Evolutionary conservation across 208 protist species (phyloP).

Genomic region (Trypanosoma vivax): DNA sequence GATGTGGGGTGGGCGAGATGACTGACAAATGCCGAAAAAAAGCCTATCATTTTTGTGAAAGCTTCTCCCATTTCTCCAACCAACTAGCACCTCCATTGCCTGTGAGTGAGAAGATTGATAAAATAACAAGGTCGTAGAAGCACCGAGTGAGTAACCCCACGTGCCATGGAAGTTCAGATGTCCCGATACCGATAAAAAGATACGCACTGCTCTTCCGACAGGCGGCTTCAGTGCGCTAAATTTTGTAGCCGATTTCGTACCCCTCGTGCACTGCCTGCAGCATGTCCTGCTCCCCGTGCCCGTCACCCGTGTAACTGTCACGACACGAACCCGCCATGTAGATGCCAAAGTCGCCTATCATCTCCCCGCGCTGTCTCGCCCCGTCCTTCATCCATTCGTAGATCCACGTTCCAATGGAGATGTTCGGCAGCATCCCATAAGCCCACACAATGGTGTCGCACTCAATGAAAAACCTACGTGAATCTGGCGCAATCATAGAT

Average conservation of each 20-base stretch:
- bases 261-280: conserved; percentile 76
- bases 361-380: conserved; percentile 62
- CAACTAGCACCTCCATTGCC: too few relatives aligned
- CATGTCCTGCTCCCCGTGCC: conserved; percentile 81
- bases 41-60: too few relatives aligned
- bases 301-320: conserved; percentile 65
- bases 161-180: too few relatives aligned
- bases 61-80: too few relatives aligned
- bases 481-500: conserved; percentile 44
- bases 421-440: conserved; percentile 76
- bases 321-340: conserved; percentile 73
- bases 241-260: conserved; percentile 80
- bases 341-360: conserved; percentile 70
- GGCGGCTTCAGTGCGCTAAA: too few relatives aligned
- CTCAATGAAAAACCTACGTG: conserved; percentile 42
- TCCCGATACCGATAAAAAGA: too few relatives aligned
- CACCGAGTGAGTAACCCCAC: too few relatives aligned
- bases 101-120: too few relatives aligned
- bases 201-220: background rate
- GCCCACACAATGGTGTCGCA: conserved; percentile 86
- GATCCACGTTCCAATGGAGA: conserved; percentile 71
- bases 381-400: conserved; percentile 87
- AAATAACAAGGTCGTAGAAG: too few relatives aligned
- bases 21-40: too few relatives aligned
- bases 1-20: too few relatives aligned